Conservation (phyloP, 2,329 filamentous ascomycete species). For the Penicillium aurantiogriseum region DNA sequence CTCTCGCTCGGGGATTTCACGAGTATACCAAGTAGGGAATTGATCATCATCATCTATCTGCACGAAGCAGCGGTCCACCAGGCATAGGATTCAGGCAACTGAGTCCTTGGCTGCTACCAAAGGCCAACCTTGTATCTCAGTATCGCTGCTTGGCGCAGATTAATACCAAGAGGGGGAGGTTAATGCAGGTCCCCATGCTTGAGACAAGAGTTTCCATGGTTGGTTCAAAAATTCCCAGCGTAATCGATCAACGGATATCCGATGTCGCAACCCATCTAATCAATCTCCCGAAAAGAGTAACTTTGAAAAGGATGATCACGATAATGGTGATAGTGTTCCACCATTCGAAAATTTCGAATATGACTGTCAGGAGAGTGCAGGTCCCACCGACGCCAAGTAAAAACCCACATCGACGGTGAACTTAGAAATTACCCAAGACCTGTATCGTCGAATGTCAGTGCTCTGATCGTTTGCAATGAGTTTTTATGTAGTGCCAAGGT, state of each 20-base stretch:
- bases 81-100: neutral
- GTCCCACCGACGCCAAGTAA: no score
- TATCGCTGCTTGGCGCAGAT: neutral
- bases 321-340: neutral
- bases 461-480: neutral
- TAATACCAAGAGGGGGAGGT: neutral
- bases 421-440: no score
- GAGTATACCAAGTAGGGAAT: neutral
- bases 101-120: constrained; percentile 3
- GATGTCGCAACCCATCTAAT: neutral
- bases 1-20: neutral
- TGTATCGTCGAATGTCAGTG: neutral
- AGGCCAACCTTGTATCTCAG: neutral
- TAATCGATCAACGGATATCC: neutral
- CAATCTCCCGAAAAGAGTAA: neutral
- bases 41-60: neutral
- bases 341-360: neutral
- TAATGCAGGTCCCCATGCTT: neutral
- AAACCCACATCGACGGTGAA: no score
- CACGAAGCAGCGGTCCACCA: neutral
- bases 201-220: neutral
- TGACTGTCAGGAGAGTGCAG: no score
- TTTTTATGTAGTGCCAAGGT: neutral
- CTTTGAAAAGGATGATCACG: neutral
- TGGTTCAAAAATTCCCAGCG: neutral